Base-by-base conservation (phyloP, 176 grass and related monocot genomes). In the Cenchrus purpureus region DNA sequence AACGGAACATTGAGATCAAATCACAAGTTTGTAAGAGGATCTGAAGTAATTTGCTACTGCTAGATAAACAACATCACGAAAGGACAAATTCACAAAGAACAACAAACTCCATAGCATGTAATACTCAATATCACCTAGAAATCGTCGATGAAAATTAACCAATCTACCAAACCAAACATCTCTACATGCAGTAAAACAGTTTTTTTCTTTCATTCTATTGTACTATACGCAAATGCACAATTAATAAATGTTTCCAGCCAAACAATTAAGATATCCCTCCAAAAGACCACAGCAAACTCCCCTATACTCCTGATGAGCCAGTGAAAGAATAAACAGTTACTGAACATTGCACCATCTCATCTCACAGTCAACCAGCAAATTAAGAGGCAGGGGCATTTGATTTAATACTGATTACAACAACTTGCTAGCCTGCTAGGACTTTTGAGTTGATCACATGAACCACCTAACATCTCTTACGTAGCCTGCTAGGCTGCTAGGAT, bases 11-110 rank as follows among this genome's bases (percentile, higher is more conserved):
- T 49, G 72, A 73, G 68, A 34, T 78, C 32, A 78, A 74, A 52
- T 49, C 34, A 86, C 58, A 17, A 48, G 19, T 70, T 80, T 79
- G 14, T 3, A 65, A 29, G 13, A 12, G 1, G 28, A 73, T 45
- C 32, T 45, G 7, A 86, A 73, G 25, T 59, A 78, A 72, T 1
- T 64, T 77, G 5, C 12, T 66, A 37, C 12, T 57, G 65, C 57
- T 51, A 79, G 71, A 83, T 32, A 88, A 74, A 63, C 11, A 65
- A 1, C 15, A 73, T 34, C 4, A 48, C 15, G 79, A 25, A 61
- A 52, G n/a, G 2, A 25, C n/a, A 32, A 65, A 66, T 79, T 45
- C 50, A 40, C 19, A 32, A 63, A 12, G 6, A 77, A 44, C 49
- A 86, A 29, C 3, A 54, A 4, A 44, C 42, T 79, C 19, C 4